These are phyloP conservation scores for Candida labiduridarum DNA, from an alignment of 1,139 yeast species.

Conservation along the genomic window DNA sequence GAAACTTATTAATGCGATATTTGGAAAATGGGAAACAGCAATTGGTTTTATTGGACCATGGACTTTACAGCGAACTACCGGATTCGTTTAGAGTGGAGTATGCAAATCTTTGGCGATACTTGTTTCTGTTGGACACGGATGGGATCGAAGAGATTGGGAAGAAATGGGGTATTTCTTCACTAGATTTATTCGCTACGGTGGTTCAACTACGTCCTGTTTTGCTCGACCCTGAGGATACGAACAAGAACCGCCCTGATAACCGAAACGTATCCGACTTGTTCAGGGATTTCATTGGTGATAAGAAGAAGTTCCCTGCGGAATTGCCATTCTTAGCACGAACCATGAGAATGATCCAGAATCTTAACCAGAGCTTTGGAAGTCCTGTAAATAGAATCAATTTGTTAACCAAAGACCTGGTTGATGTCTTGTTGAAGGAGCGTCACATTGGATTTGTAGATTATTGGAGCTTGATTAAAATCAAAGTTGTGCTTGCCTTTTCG, in stretches of 20 bases:
- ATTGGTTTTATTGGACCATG: conserved; percentile 74
- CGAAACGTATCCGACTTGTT: conserved; percentile 25
- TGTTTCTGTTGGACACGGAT: conserved; percentile 54
- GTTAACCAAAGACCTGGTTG: conserved; percentile 57
- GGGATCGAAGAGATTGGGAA: conserved; percentile 53
- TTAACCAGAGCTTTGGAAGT: conserved; percentile 66
- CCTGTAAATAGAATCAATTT: conserved; percentile 73
- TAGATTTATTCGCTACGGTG: conserved; percentile 64
- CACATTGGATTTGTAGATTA: conserved; percentile 23
- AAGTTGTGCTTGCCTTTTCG: conserved; percentile 42
- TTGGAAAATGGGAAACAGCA: conserved; percentile 49
- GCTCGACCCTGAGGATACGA: conserved; percentile 17
- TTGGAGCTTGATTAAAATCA: conserved; percentile 32
- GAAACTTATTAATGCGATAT: conserved; percentile 62
- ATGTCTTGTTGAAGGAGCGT: conserved; percentile 20
- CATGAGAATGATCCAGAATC: conserved; percentile 72
- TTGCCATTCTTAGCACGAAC: conserved; percentile 67
- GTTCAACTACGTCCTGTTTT: conserved; percentile 53
- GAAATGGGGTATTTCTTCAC: conserved; percentile 73
- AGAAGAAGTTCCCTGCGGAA: conserved; percentile 67
- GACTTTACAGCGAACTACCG: conserved; percentile 60
- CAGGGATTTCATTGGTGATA: conserved; percentile 55
- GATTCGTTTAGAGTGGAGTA: conserved; percentile 58
- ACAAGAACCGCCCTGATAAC: conserved; percentile 5
- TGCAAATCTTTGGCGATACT: conserved; percentile 61